Conservation (phyloP, 495 filamentous ascomycete genomes). For the Xylaria acuta region DNA sequence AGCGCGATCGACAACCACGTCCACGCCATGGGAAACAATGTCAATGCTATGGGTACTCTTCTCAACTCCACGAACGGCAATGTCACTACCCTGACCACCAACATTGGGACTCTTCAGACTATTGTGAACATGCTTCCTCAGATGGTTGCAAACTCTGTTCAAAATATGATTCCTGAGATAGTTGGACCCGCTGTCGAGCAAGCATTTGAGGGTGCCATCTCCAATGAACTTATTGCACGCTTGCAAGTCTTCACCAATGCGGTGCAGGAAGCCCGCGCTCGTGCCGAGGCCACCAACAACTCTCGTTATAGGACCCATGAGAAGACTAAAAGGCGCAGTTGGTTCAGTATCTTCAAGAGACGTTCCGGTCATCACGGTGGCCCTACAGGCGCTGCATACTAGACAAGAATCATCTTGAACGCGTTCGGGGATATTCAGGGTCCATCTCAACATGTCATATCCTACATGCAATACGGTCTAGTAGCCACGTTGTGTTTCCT, state of each 20-base stretch:
- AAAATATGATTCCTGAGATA: constrained; percentile 24
- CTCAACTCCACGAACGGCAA: constrained; percentile 41
- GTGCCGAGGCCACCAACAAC: not conserved
- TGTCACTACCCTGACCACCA: constrained; percentile 29
- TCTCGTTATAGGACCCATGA: not conserved
- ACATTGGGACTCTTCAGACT: constrained; percentile 32
- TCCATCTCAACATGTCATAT: no score
- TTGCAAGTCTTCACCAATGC: constrained; percentile 16
- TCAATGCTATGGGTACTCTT: constrained; percentile 34
- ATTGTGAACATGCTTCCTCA: constrained; percentile 38
- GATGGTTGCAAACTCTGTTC: constrained; percentile 23
- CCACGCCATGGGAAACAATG: constrained; percentile 37
- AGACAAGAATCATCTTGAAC: not conserved
- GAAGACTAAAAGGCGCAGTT: not conserved
- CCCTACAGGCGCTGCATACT: not conserved
- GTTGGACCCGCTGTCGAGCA: not conserved
- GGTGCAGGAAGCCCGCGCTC: not conserved
- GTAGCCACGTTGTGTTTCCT: not conserved
- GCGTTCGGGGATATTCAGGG: not conserved
- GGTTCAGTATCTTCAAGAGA: constrained; percentile 20
- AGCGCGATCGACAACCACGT: constrained; percentile 38
- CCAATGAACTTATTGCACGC: constrained; percentile 21
- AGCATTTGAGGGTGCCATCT: constrained; percentile 13
- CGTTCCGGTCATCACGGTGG: not conserved
- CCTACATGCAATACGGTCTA: not conserved